Evolutionary conservation across 2,329 filamentous ascomycete species (phyloP).

Genomic region (Fusarium aywerte): DNA sequence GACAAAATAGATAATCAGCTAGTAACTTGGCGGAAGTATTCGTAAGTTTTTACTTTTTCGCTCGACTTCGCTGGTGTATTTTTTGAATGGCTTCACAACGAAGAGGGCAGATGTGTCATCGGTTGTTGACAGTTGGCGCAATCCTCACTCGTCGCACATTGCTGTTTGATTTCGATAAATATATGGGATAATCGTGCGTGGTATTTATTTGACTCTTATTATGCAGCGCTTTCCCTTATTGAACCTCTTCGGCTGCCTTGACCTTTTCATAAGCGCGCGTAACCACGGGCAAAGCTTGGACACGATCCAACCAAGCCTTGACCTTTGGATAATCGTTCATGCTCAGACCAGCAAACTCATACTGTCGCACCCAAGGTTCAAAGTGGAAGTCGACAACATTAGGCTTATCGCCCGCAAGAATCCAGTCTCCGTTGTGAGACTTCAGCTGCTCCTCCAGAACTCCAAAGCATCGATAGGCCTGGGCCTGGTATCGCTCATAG

Average conservation of each 20-base stretch:
- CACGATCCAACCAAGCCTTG: constrained; percentile 19
- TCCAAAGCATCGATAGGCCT: constrained; percentile 5
- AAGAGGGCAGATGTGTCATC: too few relatives aligned
- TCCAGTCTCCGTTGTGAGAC: constrained; percentile 12
- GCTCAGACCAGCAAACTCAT: constrained; percentile 1
- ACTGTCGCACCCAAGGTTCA: constrained; percentile 21
- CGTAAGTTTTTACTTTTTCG: too few relatives aligned
- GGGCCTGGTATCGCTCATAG: constrained; percentile 10
- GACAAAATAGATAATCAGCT: too few relatives aligned
- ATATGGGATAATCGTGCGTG: too few relatives aligned
- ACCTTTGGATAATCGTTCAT: constrained; percentile 3
- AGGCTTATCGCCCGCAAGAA: constrained; percentile 3
- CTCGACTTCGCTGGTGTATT: too few relatives aligned
- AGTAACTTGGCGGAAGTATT: too few relatives aligned
- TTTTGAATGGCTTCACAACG: too few relatives aligned
- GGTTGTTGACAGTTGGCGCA: too few relatives aligned
- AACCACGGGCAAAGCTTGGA: constrained; percentile 5
- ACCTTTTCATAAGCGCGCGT: constrained; percentile 15
- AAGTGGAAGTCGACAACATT: constrained; percentile 29
- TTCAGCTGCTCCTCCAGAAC: constrained; percentile 22
- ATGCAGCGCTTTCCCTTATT: not conserved
- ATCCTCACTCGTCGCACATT: not conserved
- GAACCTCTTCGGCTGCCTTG: constrained; percentile 17
- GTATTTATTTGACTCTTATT: not conserved
- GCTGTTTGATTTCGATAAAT: too few relatives aligned